A percentile compares a stretch with the other conserved stretches of the same genome.
Conservation (phyloP, 78 protist genomes). For the Isochrysis galbana region DNA sequence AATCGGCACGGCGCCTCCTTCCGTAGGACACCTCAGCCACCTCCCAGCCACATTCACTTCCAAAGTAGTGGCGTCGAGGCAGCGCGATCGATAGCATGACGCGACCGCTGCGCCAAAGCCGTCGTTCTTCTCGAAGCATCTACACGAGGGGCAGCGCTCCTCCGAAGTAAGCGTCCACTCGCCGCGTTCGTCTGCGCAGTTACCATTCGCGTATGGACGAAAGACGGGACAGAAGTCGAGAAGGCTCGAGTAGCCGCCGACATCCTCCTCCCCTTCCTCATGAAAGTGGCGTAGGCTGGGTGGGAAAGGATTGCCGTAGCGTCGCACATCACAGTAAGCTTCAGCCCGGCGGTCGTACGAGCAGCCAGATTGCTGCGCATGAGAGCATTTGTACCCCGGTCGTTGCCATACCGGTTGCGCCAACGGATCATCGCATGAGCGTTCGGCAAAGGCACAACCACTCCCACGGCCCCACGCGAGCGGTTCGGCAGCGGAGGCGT, state of each 20-base stretch:
- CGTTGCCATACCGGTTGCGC: neutral
- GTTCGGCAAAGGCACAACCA: neutral
- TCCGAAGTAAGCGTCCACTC: neutral
- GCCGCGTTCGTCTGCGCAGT: neutral
- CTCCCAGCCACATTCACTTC: neutral
- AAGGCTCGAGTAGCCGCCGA: neutral
- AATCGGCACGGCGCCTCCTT: neutral
- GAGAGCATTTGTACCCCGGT: neutral
- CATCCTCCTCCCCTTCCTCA: too few relatives aligned
- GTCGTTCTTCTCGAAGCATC: neutral
- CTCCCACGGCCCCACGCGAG: neutral
- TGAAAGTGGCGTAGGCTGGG: neutral
- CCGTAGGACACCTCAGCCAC: neutral
- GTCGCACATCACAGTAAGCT: neutral
- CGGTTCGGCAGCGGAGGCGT: neutral
- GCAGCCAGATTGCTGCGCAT: neutral
- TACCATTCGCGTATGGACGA: neutral
- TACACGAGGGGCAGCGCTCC: neutral
- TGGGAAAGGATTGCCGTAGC: neutral
- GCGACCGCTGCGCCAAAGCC: neutral
- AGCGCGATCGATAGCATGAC: neutral
- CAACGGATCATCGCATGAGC: neutral
- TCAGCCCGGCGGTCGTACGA: neutral
- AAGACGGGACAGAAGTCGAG: slow-evolving; percentile 18
- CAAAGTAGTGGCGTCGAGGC: neutral